Percentiles rank a stretch among this genome's conserved stretches.
These are phyloP conservation scores for Saccharomyces hybrid DNA, from an alignment of 1,139 yeast genomes.

Conservation along the genomic window DNA sequence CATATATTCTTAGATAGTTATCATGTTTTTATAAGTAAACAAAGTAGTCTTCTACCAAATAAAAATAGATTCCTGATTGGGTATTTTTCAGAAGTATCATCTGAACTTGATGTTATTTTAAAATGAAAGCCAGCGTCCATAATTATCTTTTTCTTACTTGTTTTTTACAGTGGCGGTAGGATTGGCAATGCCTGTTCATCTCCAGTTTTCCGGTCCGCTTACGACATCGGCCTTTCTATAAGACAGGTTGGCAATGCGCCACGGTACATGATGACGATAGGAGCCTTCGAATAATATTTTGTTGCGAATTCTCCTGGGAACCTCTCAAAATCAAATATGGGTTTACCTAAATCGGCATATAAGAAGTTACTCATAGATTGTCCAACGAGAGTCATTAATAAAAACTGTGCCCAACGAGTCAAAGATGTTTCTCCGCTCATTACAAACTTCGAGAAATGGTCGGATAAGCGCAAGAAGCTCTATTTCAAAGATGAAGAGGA, in stretches of 20 bases:
- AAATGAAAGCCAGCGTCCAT: background rate
- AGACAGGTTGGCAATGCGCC: background rate
- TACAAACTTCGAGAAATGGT: slow-evolving; percentile 28
- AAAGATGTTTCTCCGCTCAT: slow-evolving; percentile 19
- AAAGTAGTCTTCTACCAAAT: background rate
- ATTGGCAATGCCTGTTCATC: background rate
- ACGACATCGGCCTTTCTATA: background rate
- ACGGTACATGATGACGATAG: background rate
- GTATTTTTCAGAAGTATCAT: background rate
- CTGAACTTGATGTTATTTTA: background rate
- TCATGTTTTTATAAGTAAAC: slow-evolving; percentile 1
- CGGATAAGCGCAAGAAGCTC: slow-evolving; percentile 21
- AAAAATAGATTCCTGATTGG: background rate
- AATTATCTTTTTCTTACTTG: background rate
- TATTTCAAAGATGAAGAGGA: slow-evolving; percentile 7
- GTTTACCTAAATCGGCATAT: background rate
- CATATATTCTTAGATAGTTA: slow-evolving; percentile 4
- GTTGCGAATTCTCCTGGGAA: background rate
- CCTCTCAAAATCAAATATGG: background rate
- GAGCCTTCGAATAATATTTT: background rate
- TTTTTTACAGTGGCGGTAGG: background rate
- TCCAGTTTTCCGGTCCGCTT: background rate
- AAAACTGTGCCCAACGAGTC: background rate
- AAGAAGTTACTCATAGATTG: background rate
- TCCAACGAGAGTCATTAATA: background rate